Conservation (phyloP, 179 eudicot species). For the Sideroxylon spinosum region DNA sequence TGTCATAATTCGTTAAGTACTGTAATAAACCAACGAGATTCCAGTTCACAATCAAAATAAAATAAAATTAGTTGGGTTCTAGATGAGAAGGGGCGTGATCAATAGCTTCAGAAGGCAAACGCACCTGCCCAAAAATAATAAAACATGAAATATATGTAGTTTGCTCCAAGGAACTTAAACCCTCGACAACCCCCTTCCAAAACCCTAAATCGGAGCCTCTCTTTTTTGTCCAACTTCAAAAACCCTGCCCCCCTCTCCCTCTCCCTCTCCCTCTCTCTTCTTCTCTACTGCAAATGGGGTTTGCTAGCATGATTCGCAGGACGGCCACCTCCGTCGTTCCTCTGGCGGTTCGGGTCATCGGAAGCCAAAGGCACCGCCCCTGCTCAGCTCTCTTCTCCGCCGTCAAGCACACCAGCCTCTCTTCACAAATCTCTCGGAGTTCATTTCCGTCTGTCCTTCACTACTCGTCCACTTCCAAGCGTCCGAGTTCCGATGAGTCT, state of each 20-base stretch:
- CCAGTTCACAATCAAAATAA: too few species aligned
- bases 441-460: constrained; percentile 19
- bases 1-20: too few species aligned
- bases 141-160: too few species aligned
- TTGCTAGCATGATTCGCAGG: constrained; percentile 34
- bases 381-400: constrained; percentile 18
- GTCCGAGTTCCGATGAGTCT: constrained; percentile 22
- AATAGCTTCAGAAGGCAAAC: too few species aligned
- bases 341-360: constrained; percentile 22
- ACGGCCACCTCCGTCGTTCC: constrained; percentile 31
- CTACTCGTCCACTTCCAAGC: constrained; percentile 17
- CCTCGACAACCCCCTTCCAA: too few species aligned
- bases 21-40: too few species aligned
- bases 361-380: constrained; percentile 23
- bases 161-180: neutral
- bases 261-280: constrained; percentile 7
- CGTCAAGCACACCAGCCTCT: constrained; percentile 20
- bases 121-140: too few species aligned
- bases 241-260: neutral
- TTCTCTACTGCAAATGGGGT: constrained; percentile 24
- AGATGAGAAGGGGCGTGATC: too few species aligned
- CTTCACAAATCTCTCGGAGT: constrained; percentile 21
- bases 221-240: constrained; percentile 12
- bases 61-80: too few species aligned
- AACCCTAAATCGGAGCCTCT: constrained; percentile 15